Base-by-base conservation (phyloP, 768 basidiomycete genomes). In the Tricholoma matsutake region DNA sequence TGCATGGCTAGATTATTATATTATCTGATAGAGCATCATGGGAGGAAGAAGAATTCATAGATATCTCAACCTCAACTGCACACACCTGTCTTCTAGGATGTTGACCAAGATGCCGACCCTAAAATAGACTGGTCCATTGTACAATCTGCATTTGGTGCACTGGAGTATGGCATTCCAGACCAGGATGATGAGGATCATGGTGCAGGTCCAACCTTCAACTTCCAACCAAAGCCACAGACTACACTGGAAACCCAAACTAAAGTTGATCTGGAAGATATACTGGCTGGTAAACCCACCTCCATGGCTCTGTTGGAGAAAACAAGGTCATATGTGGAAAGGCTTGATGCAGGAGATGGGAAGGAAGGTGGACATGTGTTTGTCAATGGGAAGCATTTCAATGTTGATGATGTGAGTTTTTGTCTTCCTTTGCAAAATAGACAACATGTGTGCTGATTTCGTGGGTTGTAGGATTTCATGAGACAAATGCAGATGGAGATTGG, bases 381-480 rank as follows among this genome's bases (percentile, higher is more conserved):
- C 68, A 96, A 98, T 67, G 96, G 96, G n/a, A 94, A 88, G 68
- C 83, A 90, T 70, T 79, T 86, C 56, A 72, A 81, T 11, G 71
- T 93, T 53, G 81, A 83, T 63, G 89, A 89, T 57, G 93, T 92
- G 65, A n/a, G n/a, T n/a, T n/a, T n/a, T n/a, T 76, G 20, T 32
- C 37, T 34, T 28, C 41, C 10, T 41, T 56, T n/a, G n/a, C n/a
- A n/a, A n/a, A n/a, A n/a, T n/a, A n/a, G n/a, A n/a, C n/a, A n/a
- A n/a, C n/a, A n/a, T n/a, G n/a, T n/a, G n/a, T n/a, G n/a, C n/a
- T n/a, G 13, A 2, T 37, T 11, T 37, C 13, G 10, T 13, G 1
- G n/a, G 13, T 22, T 34, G 29, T 29, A 96, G 90, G 80, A 83
- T 22, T 91, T 93, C 72, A 70, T 89, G 59, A 76, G 79, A 16